These are phyloP conservation scores for Pseudovirgaria hyperparasitica DNA, from an alignment of 2,329 filamentous ascomycete genomes.

Conservation along the genomic window DNA sequence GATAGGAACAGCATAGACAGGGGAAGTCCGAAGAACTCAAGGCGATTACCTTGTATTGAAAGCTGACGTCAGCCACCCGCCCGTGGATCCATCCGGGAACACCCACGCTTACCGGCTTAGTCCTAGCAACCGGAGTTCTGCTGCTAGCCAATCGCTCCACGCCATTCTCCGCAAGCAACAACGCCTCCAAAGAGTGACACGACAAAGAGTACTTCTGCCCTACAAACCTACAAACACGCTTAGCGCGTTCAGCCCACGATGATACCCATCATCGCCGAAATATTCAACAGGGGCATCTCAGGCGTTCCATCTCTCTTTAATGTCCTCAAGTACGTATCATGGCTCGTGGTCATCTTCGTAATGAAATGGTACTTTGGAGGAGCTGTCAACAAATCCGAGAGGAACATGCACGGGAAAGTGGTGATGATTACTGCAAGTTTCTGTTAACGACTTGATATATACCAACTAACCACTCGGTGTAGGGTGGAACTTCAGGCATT, in stretches of 20 bases:
- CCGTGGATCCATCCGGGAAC: too few relatives aligned
- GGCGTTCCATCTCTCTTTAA: slow-evolving; percentile 41
- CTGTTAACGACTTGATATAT: neutral
- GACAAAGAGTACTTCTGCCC: neutral
- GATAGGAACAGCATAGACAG: too few relatives aligned
- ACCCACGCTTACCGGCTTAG: neutral
- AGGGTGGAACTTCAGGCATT: slow-evolving; percentile 86
- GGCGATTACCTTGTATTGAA: too few relatives aligned
- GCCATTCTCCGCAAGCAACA: neutral
- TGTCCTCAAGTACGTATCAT: slow-evolving; percentile 39
- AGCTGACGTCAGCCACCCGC: too few relatives aligned
- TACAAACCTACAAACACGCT: slow-evolving; percentile 10
- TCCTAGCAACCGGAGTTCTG: slow-evolving; percentile 14
- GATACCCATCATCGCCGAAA: slow-evolving; percentile 44
- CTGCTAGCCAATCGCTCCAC: slow-evolving; percentile 2
- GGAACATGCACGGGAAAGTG: slow-evolving; percentile 85
- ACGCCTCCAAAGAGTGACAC: slow-evolving; percentile 1
- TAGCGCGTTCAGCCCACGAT: too few relatives aligned
- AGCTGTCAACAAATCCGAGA: slow-evolving; percentile 58
- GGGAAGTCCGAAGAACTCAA: too few relatives aligned
- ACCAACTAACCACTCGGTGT: slow-evolving; percentile 9
- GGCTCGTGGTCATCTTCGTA: slow-evolving; percentile 38
- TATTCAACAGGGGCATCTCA: slow-evolving; percentile 39
- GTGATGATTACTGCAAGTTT: slow-evolving; percentile 68
- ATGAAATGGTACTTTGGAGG: slow-evolving; percentile 72